Conservation (phyloP, 768 basidiomycete genomes). For the Mycena pura region DNA sequence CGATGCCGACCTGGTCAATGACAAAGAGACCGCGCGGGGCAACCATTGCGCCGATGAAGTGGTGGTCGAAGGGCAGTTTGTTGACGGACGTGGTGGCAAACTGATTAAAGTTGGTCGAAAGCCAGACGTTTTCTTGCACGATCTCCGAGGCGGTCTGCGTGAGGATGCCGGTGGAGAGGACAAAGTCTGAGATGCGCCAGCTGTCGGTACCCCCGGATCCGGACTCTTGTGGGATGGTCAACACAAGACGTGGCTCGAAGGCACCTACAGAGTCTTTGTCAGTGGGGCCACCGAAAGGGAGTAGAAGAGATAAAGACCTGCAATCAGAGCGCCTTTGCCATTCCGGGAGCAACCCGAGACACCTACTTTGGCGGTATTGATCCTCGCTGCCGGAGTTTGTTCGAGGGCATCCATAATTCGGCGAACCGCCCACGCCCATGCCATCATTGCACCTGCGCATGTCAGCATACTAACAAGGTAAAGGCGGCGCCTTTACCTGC, state of each 20-base stretch:
- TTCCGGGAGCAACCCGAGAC: slow-evolving; percentile 68
- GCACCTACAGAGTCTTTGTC: slow-evolving; percentile 44
- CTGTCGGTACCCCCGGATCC: slow-evolving; percentile 64
- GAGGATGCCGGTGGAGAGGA: slow-evolving; percentile 35
- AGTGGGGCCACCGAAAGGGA: neutral
- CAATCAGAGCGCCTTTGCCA: slow-evolving; percentile 66
- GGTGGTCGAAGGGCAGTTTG: slow-evolving; percentile 65
- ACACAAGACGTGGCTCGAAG: slow-evolving; percentile 61
- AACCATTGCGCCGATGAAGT: slow-evolving; percentile 59
- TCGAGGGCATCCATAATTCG: slow-evolving; percentile 69
- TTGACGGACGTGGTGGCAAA: slow-evolving; percentile 52
- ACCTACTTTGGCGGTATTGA: slow-evolving; percentile 56
- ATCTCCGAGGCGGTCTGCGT: slow-evolving; percentile 64
- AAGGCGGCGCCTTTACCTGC: slow-evolving; percentile 35
- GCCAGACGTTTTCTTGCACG: slow-evolving; percentile 68
- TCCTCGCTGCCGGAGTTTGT: slow-evolving; percentile 49
- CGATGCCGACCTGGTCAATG: slow-evolving; percentile 62
- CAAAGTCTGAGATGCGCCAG: slow-evolving; percentile 63
- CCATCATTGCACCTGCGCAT: slow-evolving; percentile 52
- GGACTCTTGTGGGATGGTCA: slow-evolving; percentile 68
- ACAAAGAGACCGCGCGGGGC: slow-evolving; percentile 61
- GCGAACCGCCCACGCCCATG: slow-evolving; percentile 68
- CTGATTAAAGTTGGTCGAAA: slow-evolving; percentile 54
- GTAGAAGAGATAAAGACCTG: slow-evolving; percentile 36
- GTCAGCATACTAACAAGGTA: neutral